Evolutionary conservation across 495 filamentous ascomycete genomes (phyloP), one percentile per base, ranked within the genome.

Genomic region (Patellaria atrata): DNA sequence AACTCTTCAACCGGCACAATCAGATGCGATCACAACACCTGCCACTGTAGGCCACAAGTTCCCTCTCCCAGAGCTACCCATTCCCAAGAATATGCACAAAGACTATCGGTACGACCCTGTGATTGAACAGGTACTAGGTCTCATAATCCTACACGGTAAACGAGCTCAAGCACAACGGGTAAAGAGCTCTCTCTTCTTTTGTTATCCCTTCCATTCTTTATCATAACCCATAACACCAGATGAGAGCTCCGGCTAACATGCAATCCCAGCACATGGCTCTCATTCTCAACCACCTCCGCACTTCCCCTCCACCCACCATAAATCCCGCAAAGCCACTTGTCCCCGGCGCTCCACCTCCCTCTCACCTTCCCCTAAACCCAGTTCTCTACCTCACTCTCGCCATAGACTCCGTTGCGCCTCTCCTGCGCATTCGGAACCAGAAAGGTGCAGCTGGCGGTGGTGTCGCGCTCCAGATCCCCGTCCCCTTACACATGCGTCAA

Each of bases 401-500:
- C n/a, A 77, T 97, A 52, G 89, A 97, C 65, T 92, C 83, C 8
- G 78, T 96, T n/a, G 82, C 84, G 9, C 89, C 89, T 14, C 64
- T 97, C 15, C 58, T 96, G 48, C 77, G 77, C 19, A 72, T 96
- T 48, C 69, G 73, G 15, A 63, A 64, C 21, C 68, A 78, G 50
- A 79, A 74, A 55, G 83, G 82, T 44, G 67, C 80, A 22, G 80
- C 78, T 1, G 84, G 85, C 59, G 89, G 89, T 60, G 89, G 89
- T 55, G 64, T 67, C 9, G 71, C 83, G 11, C 66, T 94, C 33
- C 81, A 84, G 30, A 67, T 94, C 22, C 89, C 89, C 0, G 63
- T 76, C 19, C 89, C 89, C 2, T 62, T 96, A 16, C 57, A 61
- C 0, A 53, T 74, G 42, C 63, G 81, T 37, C 78, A 91, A 58